A percentile compares a stretch with the other conserved stretches of the same genome.
Evolutionary conservation across 1,284 basidiomycete genomes (phyloP).

Genomic region (Ustilago crameri): DNA sequence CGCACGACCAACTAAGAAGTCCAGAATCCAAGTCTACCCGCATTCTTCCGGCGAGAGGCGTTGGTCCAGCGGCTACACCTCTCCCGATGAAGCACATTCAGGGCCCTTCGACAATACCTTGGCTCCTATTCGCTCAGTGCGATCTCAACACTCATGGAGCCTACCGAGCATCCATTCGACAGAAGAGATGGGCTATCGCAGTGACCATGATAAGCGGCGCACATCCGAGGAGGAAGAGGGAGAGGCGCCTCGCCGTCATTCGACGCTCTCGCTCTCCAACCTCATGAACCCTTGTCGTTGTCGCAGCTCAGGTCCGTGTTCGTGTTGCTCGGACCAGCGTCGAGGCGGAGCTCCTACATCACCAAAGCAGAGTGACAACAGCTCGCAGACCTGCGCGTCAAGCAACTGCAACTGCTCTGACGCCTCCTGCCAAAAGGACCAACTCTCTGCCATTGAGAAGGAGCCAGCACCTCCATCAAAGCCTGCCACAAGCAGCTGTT

Average conservation of each 20-base stretch:
- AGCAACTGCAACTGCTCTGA: constrained; percentile 19
- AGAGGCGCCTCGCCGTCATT: constrained; percentile 10
- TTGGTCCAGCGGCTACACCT: neutral
- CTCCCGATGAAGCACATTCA: neutral
- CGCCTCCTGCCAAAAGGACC: constrained; percentile 4
- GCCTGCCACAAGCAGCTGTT: constrained; percentile 18
- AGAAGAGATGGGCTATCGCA: neutral
- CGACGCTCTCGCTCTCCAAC: constrained; percentile 51
- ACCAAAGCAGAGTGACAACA: constrained; percentile 5
- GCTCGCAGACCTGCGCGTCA: constrained; percentile 13
- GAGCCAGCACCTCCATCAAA: no score
- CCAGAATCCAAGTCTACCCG: constrained; percentile 1
- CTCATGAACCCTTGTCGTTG: constrained; percentile 61
- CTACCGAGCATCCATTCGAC: constrained; percentile 37
- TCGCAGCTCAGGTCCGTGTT: constrained; percentile 38
- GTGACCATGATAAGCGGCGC: neutral
- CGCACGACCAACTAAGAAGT: constrained; percentile 16
- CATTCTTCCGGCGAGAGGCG: neutral
- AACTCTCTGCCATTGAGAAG: neutral
- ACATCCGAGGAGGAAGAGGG: neutral
- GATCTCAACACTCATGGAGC: constrained; percentile 26
- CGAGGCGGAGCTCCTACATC: constrained; percentile 8
- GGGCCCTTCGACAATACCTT: constrained; percentile 17
- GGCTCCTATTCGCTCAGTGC: constrained; percentile 22
- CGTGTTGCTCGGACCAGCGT: constrained; percentile 37